Percentiles rank a stretch among this genome's conserved stretches.
phyloP scores from a whole-genome alignment of 2,329 filamentous ascomycete genomes.

The Cytospora leucostoma region DNA sequence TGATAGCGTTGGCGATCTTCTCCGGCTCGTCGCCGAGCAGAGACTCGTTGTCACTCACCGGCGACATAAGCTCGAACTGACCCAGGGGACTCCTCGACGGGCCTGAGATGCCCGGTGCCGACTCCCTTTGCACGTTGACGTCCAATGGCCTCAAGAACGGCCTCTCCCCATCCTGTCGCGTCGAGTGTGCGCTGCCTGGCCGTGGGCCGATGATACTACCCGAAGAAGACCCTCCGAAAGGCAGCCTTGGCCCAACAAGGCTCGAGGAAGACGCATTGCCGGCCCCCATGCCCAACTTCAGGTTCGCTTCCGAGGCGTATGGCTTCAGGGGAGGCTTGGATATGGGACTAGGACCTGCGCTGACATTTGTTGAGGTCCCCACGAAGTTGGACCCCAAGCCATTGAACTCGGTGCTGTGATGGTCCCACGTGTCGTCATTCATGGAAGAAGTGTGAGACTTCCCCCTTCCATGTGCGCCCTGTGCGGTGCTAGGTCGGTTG shows the following conservation, averaged over 20 bases:
- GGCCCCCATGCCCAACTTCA: conserved; percentile 42
- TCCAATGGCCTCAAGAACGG: conserved; percentile 52
- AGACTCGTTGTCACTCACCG: conserved; percentile 32
- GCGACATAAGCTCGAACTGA: conserved; percentile 42
- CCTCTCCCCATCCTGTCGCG: conserved; percentile 39
- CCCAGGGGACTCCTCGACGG: conserved; percentile 43
- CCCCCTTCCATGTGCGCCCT: conserved; percentile 10
- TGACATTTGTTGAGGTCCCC: conserved; percentile 12
- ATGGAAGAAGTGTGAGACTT: conserved; percentile 28
- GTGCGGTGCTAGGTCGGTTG: conserved; percentile 13
- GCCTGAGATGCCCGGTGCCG: conserved; percentile 32
- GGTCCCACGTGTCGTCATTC: conserved; percentile 22
- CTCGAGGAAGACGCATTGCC: conserved; percentile 41
- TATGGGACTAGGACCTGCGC: conserved; percentile 8
- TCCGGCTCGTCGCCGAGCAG: conserved; percentile 37
- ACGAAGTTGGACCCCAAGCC: conserved; percentile 7
- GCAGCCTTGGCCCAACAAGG: conserved; percentile 32
- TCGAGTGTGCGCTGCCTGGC: conserved; percentile 41
- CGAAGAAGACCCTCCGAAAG: neutral
- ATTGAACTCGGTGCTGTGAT: conserved; percentile 24
- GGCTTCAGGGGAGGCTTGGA: conserved; percentile 35
- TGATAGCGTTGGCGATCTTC: conserved; percentile 34
- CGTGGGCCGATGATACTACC: conserved; percentile 31
- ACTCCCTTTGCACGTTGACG: conserved; percentile 43
- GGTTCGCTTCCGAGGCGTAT: conserved; percentile 43